Percentiles rank a stretch among this genome's conserved stretches.
phyloP scores from a whole-genome alignment of 2,329 filamentous ascomycete species.

The Furcasterigmium furcatum region DNA sequence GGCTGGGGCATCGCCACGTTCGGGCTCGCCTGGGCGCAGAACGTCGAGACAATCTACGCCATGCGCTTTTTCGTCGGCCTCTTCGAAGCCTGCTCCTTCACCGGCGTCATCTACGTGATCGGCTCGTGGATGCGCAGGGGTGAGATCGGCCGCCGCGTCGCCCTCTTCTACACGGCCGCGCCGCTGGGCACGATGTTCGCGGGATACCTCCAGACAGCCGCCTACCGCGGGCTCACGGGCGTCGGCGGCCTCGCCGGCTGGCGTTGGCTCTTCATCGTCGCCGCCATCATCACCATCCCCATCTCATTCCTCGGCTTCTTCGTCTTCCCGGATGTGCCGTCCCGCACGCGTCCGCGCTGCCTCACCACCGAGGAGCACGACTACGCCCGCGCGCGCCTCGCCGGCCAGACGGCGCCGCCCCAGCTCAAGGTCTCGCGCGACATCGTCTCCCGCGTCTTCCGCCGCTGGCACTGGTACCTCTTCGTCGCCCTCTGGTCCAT shows the following conservation, averaged over 20 bases:
- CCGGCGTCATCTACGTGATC: conserved; percentile 52
- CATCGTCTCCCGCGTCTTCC: conserved; percentile 32
- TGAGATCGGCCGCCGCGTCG: conserved; percentile 54
- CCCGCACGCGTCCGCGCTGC: conserved; percentile 24
- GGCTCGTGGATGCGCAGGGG: conserved; percentile 60
- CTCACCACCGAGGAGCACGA: conserved; percentile 22
- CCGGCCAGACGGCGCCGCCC: conserved; percentile 21
- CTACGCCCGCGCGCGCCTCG: conserved; percentile 24
- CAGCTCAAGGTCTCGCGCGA: conserved; percentile 24
- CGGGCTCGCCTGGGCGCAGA: conserved; percentile 23
- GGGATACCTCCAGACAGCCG: conserved; percentile 52
- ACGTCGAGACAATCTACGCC: conserved; percentile 27
- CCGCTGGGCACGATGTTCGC: conserved; percentile 57
- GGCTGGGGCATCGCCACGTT: conserved; percentile 26
- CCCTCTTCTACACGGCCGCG: conserved; percentile 56
- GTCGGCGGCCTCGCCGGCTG: conserved; percentile 46
- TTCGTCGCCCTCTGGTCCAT: conserved; percentile 33
- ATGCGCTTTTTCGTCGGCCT: conserved; percentile 47
- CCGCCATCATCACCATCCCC: conserved; percentile 53
- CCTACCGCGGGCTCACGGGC: conserved; percentile 42
- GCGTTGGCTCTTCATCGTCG: conserved; percentile 57
- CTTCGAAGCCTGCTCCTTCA: conserved; percentile 47
- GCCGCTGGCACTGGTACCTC: conserved; percentile 34
- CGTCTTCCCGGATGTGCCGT: conserved; percentile 24
- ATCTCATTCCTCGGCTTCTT: conserved; percentile 45